Percentiles rank a stretch among this genome's conserved stretches.
Evolutionary conservation across 306 rosid species (phyloP).

Genomic region (Sesbania bispinosa): DNA sequence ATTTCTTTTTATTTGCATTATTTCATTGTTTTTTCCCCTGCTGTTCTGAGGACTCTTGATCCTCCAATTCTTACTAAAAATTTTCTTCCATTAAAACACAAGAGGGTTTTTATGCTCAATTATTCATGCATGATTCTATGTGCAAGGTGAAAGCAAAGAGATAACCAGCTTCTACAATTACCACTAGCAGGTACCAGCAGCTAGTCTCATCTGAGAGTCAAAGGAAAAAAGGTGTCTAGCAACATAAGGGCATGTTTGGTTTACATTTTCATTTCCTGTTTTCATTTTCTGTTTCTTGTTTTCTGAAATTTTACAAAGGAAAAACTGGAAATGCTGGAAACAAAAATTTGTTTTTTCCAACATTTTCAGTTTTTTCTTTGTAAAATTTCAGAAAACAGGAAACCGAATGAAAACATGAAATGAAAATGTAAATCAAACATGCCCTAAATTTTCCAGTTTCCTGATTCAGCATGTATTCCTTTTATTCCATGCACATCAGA

Average conservation of each 20-base stretch:
- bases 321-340: too few relatives aligned
- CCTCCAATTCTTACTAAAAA: not conserved
- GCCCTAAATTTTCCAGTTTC: slow-evolving; percentile 4
- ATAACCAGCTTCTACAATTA: too few relatives aligned
- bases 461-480: slow-evolving; percentile 2
- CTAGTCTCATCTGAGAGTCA: slow-evolving; percentile 12
- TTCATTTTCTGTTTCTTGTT: too few relatives aligned
- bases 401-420: too few relatives aligned
- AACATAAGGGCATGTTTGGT: too few relatives aligned
- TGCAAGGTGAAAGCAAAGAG: slow-evolving; percentile 11
- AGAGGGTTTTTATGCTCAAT: not conserved
- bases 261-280: too few relatives aligned
- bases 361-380: too few relatives aligned
- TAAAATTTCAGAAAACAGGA: too few relatives aligned
- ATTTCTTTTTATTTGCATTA: not conserved
- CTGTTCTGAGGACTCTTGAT: not conserved
- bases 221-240: not conserved
- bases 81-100: not conserved
- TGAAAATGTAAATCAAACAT: too few relatives aligned
- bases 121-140: slow-evolving; percentile 16
- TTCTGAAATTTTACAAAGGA: too few relatives aligned
- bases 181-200: not conserved
- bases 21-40: not conserved
- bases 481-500: slow-evolving; percentile 2
- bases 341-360: too few relatives aligned